Evolutionary conservation across 2,329 filamentous ascomycete species (phyloP).

Genomic region (Neopestalotiopsis clavispora): DNA sequence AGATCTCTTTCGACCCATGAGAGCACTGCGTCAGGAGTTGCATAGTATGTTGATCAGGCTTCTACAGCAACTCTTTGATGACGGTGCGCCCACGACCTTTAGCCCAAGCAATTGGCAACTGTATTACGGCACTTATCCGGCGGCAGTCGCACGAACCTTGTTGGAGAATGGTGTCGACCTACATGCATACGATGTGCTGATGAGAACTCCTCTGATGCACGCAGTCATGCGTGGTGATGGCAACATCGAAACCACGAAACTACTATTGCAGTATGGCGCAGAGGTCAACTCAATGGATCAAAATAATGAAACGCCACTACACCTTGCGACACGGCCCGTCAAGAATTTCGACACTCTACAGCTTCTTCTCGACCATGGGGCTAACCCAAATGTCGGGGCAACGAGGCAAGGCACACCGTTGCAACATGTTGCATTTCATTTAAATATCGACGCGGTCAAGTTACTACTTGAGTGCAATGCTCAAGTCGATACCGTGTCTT

Average conservation of each 20-base stretch:
- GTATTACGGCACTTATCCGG: not conserved
- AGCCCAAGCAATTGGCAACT: not conserved
- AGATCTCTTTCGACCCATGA: no score
- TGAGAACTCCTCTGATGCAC: not conserved
- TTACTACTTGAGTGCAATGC: not conserved
- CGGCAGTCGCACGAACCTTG: not conserved
- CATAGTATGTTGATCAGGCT: not conserved
- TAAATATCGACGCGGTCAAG: not conserved
- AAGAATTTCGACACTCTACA: not conserved
- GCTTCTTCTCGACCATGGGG: not conserved
- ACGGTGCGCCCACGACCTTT: not conserved
- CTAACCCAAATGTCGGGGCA: not conserved
- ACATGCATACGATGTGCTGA: not conserved
- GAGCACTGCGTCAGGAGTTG: not conserved
- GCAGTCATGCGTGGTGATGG: not conserved
- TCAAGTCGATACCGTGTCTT: not conserved
- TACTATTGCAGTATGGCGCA: slow-evolving; percentile 1
- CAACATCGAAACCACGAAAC: not conserved
- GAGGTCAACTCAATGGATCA: not conserved
- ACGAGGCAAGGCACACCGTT: no score
- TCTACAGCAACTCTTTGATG: not conserved
- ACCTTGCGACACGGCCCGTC: not conserved
- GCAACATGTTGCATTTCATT: no score
- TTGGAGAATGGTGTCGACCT: not conserved
- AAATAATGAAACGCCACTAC: not conserved